Conservation (phyloP, 495 filamentous ascomycete genomes). For the Cetradonia linearis region DNA sequence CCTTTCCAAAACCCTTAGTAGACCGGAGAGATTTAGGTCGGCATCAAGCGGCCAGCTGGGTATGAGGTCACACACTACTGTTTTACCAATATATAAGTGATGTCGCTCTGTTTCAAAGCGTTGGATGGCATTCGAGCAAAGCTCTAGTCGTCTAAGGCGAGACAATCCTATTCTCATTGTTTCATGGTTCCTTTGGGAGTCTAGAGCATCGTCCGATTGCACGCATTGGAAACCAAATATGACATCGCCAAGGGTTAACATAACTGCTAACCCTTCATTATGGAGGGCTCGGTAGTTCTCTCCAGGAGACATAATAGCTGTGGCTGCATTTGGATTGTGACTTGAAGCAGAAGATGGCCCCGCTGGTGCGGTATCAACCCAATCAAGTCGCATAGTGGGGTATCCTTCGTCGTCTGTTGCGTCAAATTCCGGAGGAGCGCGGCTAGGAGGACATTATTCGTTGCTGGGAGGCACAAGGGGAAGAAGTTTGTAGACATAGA, state of each 20-base stretch:
- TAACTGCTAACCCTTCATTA: neutral
- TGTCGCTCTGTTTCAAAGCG: neutral
- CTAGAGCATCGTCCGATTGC: fast-evolving
- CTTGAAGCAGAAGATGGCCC: neutral
- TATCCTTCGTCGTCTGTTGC: neutral
- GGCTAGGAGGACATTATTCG: neutral
- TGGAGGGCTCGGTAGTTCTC: neutral
- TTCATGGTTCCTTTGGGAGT: neutral
- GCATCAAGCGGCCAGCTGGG: neutral
- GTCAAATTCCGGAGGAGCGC: neutral
- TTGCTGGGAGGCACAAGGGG: neutral
- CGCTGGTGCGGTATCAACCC: neutral
- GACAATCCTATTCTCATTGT: neutral
- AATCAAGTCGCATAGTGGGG: neutral
- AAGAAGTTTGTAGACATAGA: neutral
- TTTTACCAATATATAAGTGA: neutral
- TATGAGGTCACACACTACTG: neutral
- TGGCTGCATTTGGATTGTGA: neutral
- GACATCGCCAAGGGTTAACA: neutral
- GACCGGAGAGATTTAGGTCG: neutral
- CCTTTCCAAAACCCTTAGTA: neutral
- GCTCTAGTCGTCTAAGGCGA: neutral
- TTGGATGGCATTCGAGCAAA: neutral
- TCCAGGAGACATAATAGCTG: neutral
- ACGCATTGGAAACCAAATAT: neutral